Percentiles rank a stretch among this genome's conserved stretches.
Conservation (phyloP, 495 filamentous ascomycete species). For the Hyphodiscus hymeniophilus region DNA sequence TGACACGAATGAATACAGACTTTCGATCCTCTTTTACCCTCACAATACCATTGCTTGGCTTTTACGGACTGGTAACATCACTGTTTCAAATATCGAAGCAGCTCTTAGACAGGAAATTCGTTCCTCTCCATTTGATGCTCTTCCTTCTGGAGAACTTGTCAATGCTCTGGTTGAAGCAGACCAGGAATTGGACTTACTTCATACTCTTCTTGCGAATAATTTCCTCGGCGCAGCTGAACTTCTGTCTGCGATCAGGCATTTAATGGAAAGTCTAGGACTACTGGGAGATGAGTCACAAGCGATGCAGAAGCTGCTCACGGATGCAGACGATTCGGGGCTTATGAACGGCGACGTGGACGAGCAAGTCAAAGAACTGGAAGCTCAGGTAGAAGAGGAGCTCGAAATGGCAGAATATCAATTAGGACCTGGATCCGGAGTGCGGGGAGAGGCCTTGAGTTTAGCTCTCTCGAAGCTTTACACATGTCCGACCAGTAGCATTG, state of each 20-base stretch:
- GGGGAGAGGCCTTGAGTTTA: constrained; percentile 36
- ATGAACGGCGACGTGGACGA: constrained; percentile 25
- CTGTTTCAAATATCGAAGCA: constrained; percentile 50
- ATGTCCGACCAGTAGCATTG: constrained; percentile 48
- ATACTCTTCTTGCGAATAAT: constrained; percentile 44
- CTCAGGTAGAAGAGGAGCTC: constrained; percentile 39
- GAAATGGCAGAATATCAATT: constrained; percentile 43
- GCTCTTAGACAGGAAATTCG: constrained; percentile 38
- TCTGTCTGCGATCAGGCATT: constrained; percentile 35
- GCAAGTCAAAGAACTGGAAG: constrained; percentile 26
- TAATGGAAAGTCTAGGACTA: constrained; percentile 44
- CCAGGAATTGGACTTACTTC: constrained; percentile 49
- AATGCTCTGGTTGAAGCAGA: constrained; percentile 52
- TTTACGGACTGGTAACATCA: constrained; percentile 52
- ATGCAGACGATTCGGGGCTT: constrained; percentile 23
- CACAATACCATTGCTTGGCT: constrained; percentile 52
- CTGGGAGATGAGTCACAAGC: constrained; percentile 29
- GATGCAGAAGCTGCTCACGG: constrained; percentile 24
- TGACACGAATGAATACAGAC: constrained; percentile 17
- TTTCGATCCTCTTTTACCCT: constrained; percentile 44
- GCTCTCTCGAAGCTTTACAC: constrained; percentile 57
- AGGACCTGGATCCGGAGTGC: constrained; percentile 32
- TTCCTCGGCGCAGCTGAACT: constrained; percentile 39
- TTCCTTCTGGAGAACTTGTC: constrained; percentile 51
- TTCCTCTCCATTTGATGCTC: not conserved